Evolutionary conservation across 2,329 filamentous ascomycete genomes (phyloP).

Genomic region (Grosmannia huntii): DNA sequence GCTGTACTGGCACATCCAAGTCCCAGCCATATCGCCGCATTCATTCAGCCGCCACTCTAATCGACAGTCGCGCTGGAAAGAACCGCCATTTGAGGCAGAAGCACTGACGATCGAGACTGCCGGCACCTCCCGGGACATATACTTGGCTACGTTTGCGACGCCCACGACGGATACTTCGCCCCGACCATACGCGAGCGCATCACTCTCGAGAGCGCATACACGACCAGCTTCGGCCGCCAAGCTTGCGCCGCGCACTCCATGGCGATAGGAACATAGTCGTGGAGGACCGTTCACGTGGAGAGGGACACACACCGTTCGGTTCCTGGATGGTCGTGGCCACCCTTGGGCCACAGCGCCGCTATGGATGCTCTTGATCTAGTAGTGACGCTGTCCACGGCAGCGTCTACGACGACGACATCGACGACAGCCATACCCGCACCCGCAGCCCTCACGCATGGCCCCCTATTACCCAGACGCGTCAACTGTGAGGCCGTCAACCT

Average conservation of each 20-base stretch:
- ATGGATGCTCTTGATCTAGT: conserved; percentile 7
- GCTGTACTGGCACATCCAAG: background rate
- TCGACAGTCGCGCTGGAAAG: background rate
- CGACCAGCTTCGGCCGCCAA: background rate
- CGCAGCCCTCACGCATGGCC: background rate
- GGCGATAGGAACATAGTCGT: background rate
- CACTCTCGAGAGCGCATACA: background rate
- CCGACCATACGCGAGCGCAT: background rate
- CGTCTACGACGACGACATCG: background rate
- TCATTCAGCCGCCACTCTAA: background rate
- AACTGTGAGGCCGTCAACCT: conserved; percentile 29
- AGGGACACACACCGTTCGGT: background rate
- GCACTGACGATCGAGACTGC: background rate
- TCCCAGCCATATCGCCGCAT: background rate
- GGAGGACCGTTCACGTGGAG: background rate
- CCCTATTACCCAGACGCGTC: background rate
- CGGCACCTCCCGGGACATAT: background rate
- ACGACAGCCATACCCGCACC: background rate
- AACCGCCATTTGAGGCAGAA: background rate
- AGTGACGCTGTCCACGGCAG: background rate
- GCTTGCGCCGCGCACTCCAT: background rate
- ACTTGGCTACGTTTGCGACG: background rate
- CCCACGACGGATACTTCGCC: background rate
- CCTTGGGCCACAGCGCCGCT: conserved; percentile 1
- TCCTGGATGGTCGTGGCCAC: conserved; percentile 9